These are phyloP conservation scores for Russula olivacea DNA, from an alignment of 768 basidiomycete species.

Conservation along the genomic window DNA sequence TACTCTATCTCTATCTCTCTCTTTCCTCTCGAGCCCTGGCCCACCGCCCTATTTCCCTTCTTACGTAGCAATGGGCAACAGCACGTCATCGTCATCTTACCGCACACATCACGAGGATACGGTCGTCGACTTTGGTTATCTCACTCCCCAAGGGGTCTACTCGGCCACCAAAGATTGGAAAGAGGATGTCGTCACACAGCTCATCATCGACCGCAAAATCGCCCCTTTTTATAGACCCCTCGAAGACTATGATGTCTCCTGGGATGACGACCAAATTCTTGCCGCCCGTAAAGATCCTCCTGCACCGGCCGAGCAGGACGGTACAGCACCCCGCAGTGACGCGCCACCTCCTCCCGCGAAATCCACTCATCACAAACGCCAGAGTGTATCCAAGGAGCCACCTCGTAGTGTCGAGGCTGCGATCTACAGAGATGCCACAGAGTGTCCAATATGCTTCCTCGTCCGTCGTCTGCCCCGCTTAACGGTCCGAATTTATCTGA, in stretches of 20 bases:
- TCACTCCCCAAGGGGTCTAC: slow-evolving; percentile 82
- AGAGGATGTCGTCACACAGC: slow-evolving; percentile 75
- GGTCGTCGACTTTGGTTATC: slow-evolving; percentile 79
- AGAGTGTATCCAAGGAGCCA: slow-evolving; percentile 56
- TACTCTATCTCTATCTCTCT: not conserved
- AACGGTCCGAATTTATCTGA: slow-evolving; percentile 23
- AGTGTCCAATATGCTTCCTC: slow-evolving; percentile 98
- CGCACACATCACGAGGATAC: slow-evolving; percentile 73
- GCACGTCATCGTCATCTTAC: slow-evolving; percentile 69
- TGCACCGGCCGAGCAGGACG: slow-evolving; percentile 40
- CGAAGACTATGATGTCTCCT: slow-evolving; percentile 85
- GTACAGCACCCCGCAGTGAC: slow-evolving; percentile 42
- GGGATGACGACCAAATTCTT: slow-evolving; percentile 85
- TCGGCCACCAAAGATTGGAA: slow-evolving; percentile 85
- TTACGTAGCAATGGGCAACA: slow-evolving; percentile 64
- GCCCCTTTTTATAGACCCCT: slow-evolving; percentile 96
- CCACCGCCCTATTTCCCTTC: not conserved
- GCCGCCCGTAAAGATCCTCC: slow-evolving; percentile 66
- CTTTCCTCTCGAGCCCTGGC: not conserved
- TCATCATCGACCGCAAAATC: slow-evolving; percentile 81
- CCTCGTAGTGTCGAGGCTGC: slow-evolving; percentile 64
- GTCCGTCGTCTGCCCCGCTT: slow-evolving; percentile 43
- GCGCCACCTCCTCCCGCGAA: slow-evolving; percentile 32
- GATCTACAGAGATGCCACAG: slow-evolving; percentile 77
- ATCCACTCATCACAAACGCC: slow-evolving; percentile 48